Evolutionary conservation across 192 early-diverging fungal genomes (phyloP), one percentile per base, ranked within the genome.

Genomic region (Allomyces arbusculus): DNA sequence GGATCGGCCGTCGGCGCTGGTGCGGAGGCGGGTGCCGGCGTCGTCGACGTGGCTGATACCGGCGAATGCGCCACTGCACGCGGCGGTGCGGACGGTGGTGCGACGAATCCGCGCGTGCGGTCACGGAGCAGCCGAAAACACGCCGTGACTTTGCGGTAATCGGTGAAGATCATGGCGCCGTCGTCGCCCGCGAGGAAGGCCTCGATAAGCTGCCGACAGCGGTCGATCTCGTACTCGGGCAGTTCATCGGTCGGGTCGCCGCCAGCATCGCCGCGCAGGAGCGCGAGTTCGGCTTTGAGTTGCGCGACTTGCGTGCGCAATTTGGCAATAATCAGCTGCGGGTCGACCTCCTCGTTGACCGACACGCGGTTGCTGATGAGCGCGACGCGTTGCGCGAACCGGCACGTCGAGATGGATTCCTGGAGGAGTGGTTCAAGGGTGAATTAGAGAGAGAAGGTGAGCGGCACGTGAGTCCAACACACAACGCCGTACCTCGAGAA

Each of bases 371-470:
- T 84, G 25, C 76, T 66, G 26, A 84, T 80, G 63, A 83, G 67
- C 8, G 83, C 80, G 1, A 84, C 83, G 8, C 83, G 72, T 65
- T 84, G 79, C 5, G 83, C 80, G 68, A 84, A 84, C 20, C 83
- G 71, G 62, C 83, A 84, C 1, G 81, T 84, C n/a, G 82, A 81
- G 14, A 84, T 83, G 58, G 78, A 80, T 78, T 84, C 83, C 76
- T 81, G 63, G 61, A 14, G 4, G 40, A 61, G 7, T 3, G 7
- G 33, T 3, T 8, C 4, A 8, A 8, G 25, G 62, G 9, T 70
- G 63, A 1, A 7, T 40, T 8, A 40, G 33, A 40, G 26, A 28
- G 26, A 40, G 4, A 8, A 40, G 33, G 3, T 3, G 7, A 40
- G 7, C 33, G 7, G 33, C 33, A 7, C 7, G 33, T 40, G 33